Percentiles rank a stretch among this genome's conserved stretches.
phyloP scores from a whole-genome alignment of 495 filamentous ascomycete species.

The Aspergillus leporis region DNA sequence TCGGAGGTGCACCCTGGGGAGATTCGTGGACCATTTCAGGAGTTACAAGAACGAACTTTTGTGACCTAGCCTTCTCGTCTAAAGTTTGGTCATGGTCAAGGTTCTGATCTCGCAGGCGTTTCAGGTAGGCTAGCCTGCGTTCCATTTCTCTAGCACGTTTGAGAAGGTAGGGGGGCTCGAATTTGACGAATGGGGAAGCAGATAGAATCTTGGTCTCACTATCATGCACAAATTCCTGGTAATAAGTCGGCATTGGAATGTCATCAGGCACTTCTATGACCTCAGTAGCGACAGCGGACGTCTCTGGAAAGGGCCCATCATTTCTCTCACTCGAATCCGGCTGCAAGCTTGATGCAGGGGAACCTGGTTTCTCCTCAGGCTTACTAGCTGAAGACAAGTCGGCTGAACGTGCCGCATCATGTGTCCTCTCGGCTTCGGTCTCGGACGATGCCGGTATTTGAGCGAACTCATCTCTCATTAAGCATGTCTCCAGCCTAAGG shows the following conservation, averaged over 20 bases:
- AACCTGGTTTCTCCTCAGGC: neutral
- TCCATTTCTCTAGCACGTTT: constrained; percentile 92
- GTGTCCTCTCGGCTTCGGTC: constrained; percentile 24
- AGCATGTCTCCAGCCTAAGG: constrained; percentile 88
- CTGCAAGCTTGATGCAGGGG: constrained; percentile 13
- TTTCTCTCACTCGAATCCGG: constrained; percentile 20
- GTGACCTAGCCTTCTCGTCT: constrained; percentile 60
- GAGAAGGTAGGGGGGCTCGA: constrained; percentile 88
- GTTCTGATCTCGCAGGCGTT: constrained; percentile 78
- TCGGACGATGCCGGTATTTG: constrained; percentile 70
- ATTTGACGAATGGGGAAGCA: constrained; percentile 93
- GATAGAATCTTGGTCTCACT: constrained; percentile 92
- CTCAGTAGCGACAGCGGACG: constrained; percentile 33
- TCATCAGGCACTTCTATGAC: constrained; percentile 72
- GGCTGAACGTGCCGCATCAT: constrained; percentile 2
- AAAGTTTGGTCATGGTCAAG: constrained; percentile 49
- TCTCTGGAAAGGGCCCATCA: constrained; percentile 21
- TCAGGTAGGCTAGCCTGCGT: constrained; percentile 74
- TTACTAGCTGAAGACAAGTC: constrained; percentile 1
- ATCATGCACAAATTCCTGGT: constrained; percentile 90
- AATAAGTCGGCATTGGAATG: constrained; percentile 86
- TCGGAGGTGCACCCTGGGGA: constrained; percentile 71
- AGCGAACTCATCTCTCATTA: constrained; percentile 95
- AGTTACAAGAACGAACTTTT: constrained; percentile 84
- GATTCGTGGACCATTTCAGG: constrained; percentile 91